Conservation (phyloP, 148 eudicot genomes). For the Selenicereus undatus region DNA sequence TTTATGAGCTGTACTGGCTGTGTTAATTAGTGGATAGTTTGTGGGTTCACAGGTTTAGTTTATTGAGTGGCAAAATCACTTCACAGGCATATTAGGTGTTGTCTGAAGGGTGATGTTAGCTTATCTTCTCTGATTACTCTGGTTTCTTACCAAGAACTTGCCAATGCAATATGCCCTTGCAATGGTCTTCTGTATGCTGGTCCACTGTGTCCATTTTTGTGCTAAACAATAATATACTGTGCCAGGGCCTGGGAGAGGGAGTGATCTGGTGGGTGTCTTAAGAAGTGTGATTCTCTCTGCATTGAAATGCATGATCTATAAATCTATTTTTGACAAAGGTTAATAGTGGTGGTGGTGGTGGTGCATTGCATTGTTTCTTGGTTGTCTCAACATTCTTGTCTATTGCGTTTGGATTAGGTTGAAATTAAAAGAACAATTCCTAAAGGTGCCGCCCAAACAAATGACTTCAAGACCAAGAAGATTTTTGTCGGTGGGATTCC, state of each 20-base stretch:
- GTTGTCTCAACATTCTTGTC: background rate
- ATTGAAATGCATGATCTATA: background rate
- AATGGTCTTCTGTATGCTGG: background rate
- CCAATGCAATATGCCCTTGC: background rate
- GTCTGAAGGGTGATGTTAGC: too few relatives aligned
- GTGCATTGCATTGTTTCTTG: background rate
- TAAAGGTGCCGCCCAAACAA: conserved; percentile 57
- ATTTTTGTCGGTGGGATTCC: conserved; percentile 87
- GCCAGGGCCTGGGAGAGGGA: background rate
- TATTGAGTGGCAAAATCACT: too few relatives aligned
- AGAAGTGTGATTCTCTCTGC: background rate
- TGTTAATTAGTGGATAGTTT: too few relatives aligned
- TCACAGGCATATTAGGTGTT: too few relatives aligned
- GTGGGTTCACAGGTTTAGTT: too few relatives aligned
- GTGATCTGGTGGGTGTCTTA: background rate
- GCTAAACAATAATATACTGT: background rate
- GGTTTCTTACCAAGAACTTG: background rate
- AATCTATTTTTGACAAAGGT: background rate
- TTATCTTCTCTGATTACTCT: background rate
- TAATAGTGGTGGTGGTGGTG: too few relatives aligned
- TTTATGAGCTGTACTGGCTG: too few relatives aligned
- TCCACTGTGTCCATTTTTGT: background rate
- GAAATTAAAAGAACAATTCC: conserved; percentile 84
- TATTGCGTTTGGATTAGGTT: conserved; percentile 38
- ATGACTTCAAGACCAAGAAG: conserved; percentile 77